Base-by-base conservation (phyloP, 139 green algal species). In the Ettlia oleoabundans region DNA sequence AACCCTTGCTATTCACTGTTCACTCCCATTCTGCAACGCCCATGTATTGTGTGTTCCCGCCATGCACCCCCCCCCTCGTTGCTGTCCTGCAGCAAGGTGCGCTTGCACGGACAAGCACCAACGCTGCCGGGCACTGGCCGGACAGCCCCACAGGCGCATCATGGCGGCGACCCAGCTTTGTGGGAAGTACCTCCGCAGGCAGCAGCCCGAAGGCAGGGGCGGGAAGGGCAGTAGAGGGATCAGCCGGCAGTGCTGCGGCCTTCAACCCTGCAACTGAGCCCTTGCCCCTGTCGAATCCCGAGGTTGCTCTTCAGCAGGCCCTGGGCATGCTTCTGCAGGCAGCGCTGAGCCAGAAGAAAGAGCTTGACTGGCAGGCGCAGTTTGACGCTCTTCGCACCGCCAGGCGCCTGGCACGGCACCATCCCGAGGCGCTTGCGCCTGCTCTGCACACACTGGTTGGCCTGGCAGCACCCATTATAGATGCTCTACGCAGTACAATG, bases 361-460 rank as follows among this genome's bases (percentile, higher is more conserved):
- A 96, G 86, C 86, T 97, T 53, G 90, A 97, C 86, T 97, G 94
- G 94, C 86, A 90, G 69, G 90, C 80, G 9, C 94, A 97, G 86
- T 88, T 91, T 70, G 91, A 96, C 41, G 93, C 91, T 30, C 71
- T 97, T 24, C 88, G 87, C 22, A 90, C 90, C 41, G 85, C 83
- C 6, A 85, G 93, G 35, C 86, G 93, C 38, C 67, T 96, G 21
- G 83, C 93, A 3, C 80, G 81, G 75, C 87, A 96, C 87, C 91
- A 97, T 88, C 24, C 76, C 0, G 82, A 85, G 3, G 58, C 91
- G 41, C 69, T 93, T 32, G 22, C 35, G 33, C 66, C 80, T 6
- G 52, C 53, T 37, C 73, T 95, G 78, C 90, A 94, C 73, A 88
- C 92, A 35, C 84, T 95, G 37, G 81, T 96, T 40, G 75, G 89